These are phyloP conservation scores for Aspergillus campestris DNA, from an alignment of 495 filamentous ascomycete genomes.

Conservation along the genomic window DNA sequence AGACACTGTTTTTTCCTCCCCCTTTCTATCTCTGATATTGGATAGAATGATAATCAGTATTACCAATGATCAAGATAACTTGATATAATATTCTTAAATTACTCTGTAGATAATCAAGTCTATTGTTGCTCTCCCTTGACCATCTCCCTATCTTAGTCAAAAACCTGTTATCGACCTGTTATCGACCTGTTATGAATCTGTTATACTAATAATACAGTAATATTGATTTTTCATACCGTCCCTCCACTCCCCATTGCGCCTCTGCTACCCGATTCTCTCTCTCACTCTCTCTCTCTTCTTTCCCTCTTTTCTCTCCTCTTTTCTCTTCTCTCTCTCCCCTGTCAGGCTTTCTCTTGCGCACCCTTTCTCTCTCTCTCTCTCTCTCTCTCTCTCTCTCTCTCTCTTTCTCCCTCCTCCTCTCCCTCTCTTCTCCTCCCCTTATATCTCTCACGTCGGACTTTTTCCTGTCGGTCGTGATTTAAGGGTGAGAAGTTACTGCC, in stretches of 20 bases:
- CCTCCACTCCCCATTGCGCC: conserved; percentile 1
- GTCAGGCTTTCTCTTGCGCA: conserved; percentile 9
- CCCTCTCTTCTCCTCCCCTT: conserved; percentile 11
- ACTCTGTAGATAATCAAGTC: no score
- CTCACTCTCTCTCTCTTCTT: conserved; percentile 6
- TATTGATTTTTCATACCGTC: conserved; percentile 8
- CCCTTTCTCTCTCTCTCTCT: conserved; percentile 12
- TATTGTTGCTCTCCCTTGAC: no score
- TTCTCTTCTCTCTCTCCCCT: conserved; percentile 10
- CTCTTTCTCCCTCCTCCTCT: conserved; percentile 7
- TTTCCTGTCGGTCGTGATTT: conserved; percentile 15
- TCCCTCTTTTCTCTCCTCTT: conserved; percentile 14
- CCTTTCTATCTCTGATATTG: no score
- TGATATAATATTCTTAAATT: no score
- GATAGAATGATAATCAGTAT: no score
- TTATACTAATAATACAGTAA: conserved; percentile 16
- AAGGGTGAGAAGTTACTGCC: conserved; percentile 12
- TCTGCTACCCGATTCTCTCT: neutral
- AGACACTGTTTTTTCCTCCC: no score
- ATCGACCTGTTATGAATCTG: no score
- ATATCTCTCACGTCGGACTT: conserved; percentile 14
- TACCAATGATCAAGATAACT: no score
- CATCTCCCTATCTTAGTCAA: no score
- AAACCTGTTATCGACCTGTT: no score
- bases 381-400: conserved; percentile 8